Evolutionary conservation across 176 grass and related monocot species (phyloP).

Genomic region (Rhynchospora breviuscula): DNA sequence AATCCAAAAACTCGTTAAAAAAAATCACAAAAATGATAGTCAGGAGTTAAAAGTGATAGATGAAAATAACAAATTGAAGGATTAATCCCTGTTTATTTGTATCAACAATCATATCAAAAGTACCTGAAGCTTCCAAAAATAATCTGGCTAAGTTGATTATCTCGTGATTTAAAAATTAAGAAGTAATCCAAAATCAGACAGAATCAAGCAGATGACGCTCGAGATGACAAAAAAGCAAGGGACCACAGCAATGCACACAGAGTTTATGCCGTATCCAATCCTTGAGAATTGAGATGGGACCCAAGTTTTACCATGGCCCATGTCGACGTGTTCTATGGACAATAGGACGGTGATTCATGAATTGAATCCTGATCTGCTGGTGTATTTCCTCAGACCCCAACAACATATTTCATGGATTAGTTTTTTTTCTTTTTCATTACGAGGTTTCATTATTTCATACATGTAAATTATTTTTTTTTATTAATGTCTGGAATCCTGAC

Average conservation of each 20-base stretch:
- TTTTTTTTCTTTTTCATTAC: no score
- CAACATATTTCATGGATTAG: no score
- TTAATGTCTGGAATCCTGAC: no score
- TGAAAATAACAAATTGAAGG: not conserved
- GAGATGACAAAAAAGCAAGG: not conserved
- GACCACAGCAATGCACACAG: not conserved
- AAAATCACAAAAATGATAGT: no score
- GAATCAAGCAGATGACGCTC: not conserved
- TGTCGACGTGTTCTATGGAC: no score
- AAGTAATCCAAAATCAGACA: not conserved
- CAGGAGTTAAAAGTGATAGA: not conserved
- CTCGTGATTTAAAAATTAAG: not conserved
- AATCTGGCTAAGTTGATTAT: not conserved
- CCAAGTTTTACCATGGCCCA: not conserved
- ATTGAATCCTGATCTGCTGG: no score
- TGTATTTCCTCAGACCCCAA: no score
- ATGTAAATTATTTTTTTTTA: no score
- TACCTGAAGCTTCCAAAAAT: no score
- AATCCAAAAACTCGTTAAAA: no score
- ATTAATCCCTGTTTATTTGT: not conserved
- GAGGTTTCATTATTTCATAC: no score
- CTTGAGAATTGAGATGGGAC: not conserved
- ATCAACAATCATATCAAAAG: not conserved
- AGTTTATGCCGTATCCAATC: not conserved
- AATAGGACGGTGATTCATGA: no score